These are phyloP conservation scores for Acanthamoeba sp. DNA, from an alignment of 208 protist species.

Conservation along the genomic window DNA sequence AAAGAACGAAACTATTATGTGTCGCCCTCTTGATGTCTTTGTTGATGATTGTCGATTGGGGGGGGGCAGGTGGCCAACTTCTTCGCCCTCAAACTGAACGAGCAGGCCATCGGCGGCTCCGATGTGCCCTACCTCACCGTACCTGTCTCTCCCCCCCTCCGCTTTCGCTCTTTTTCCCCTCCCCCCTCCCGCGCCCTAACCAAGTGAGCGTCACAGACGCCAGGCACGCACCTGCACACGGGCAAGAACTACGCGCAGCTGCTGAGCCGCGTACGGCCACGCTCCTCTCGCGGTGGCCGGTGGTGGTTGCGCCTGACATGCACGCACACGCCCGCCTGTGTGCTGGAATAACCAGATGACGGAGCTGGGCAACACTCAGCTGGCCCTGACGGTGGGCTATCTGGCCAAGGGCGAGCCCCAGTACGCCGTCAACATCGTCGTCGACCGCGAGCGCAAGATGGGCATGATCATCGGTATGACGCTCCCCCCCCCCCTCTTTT, in stretches of 20 bases:
- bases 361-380: neutral
- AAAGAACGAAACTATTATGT: too few relatives aligned
- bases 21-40: too few relatives aligned
- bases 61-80: neutral
- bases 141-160: neutral
- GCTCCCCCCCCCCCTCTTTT: neutral
- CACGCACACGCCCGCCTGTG: too few relatives aligned
- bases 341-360: neutral
- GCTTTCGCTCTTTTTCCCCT: neutral
- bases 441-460: neutral
- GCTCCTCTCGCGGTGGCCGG: neutral
- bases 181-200: neutral
- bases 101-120: neutral
- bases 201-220: too few relatives aligned
- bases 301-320: too few relatives aligned
- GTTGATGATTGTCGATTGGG: too few relatives aligned
- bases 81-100: neutral
- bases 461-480: neutral
- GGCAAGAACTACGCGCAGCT: neutral
- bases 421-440: neutral
- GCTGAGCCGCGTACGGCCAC: neutral
- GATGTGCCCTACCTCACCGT: neutral
- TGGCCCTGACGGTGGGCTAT: constrained; percentile 24
- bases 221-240: neutral
- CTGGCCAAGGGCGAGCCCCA: constrained; percentile 35